Evolutionary conservation across 192 early-diverging fungal species (phyloP), one percentile per base, ranked within the genome.

Genomic region (Coemansia sp.): DNA sequence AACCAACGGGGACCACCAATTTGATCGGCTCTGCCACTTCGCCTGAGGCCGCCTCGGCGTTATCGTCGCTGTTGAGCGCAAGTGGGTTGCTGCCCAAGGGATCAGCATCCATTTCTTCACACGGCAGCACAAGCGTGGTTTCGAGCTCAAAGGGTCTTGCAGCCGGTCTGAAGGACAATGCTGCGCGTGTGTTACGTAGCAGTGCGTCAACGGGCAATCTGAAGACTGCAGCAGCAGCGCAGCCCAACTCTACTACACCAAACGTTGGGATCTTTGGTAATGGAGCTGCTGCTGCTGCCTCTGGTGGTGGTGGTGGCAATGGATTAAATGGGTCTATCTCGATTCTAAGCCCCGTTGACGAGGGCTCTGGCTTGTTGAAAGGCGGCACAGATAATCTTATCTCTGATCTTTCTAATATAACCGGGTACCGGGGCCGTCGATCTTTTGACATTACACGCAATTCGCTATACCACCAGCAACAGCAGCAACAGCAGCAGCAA

Each of bases 191-290:
- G 12, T 58, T 82, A 39, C 67, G 79, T 37, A 82, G 79, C 62
- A 82, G 79, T 49, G 79, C 79, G 22, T 82, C 79, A 13, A 82
- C 79, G 1, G 79, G 79, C 6, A 82, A 82, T 13, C 68, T 82
- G 32, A 74, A 71, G 26, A 22, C 71, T 2, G 68, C 71, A 9
- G 66, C 57, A n/a, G 63, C 62, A 22, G 26, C 56, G n/a, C 36
- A 36, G 16, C 7, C 39, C 7, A 58, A 15, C 26, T 16, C 16
- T 15, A 15, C 18, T 15, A 1, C 37, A 40, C 46, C 49, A 15
- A 42, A 56, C 62, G 18, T 36, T n/a, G 47, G 67, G 13, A 43
- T 39, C 60, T 9, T 32, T 18, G 7, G 19, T 16, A 51, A n/a
- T 37, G 56, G 45, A 42, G 41, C 49, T 40, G 59, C 66, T 15